Evolutionary conservation across 163 green algal genomes (phyloP).

Genomic region (Volvox carteri): DNA sequence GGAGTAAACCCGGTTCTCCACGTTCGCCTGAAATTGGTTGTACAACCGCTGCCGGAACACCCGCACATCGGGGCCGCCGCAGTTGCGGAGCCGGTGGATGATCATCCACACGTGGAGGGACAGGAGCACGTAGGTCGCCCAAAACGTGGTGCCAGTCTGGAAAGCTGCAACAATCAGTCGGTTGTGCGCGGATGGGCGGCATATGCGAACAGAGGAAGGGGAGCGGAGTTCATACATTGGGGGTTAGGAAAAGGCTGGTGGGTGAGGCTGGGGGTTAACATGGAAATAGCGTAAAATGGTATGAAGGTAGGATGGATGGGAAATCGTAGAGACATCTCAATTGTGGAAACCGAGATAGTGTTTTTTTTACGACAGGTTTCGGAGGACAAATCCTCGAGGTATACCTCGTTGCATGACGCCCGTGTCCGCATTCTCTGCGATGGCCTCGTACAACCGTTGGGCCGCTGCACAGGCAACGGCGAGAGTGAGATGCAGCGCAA

Average conservation of each 20-base stretch:
- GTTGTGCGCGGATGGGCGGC: too few relatives aligned
- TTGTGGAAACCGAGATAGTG: too few relatives aligned
- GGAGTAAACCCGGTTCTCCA: slow-evolving; percentile 68
- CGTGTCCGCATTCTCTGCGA: slow-evolving; percentile 69
- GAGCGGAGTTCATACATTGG: too few relatives aligned
- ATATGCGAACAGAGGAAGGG: too few relatives aligned
- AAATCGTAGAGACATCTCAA: too few relatives aligned
- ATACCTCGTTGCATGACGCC: slow-evolving; percentile 60
- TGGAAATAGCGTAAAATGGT: too few relatives aligned
- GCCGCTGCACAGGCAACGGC: slow-evolving; percentile 23
- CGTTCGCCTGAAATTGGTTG: slow-evolving; percentile 67
- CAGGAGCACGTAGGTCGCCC: slow-evolving; percentile 67
- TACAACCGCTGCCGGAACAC: slow-evolving; percentile 72
- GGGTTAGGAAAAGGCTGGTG: too few relatives aligned
- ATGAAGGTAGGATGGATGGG: too few relatives aligned
- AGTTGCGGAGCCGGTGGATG: slow-evolving; percentile 57
- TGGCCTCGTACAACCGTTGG: slow-evolving; percentile 67
- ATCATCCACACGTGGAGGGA: slow-evolving; percentile 74
- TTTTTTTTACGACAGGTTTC: too few relatives aligned
- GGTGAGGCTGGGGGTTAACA: too few relatives aligned
- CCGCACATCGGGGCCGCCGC: not conserved
- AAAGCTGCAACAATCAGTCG: slow-evolving; percentile 68
- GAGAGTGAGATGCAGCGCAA: too few relatives aligned
- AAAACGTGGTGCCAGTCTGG: slow-evolving; percentile 64
- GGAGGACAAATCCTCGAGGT: too few relatives aligned